phyloP scores from a whole-genome alignment of 2,329 filamentous ascomycete genomes.

The Penicillium sp. region DNA sequence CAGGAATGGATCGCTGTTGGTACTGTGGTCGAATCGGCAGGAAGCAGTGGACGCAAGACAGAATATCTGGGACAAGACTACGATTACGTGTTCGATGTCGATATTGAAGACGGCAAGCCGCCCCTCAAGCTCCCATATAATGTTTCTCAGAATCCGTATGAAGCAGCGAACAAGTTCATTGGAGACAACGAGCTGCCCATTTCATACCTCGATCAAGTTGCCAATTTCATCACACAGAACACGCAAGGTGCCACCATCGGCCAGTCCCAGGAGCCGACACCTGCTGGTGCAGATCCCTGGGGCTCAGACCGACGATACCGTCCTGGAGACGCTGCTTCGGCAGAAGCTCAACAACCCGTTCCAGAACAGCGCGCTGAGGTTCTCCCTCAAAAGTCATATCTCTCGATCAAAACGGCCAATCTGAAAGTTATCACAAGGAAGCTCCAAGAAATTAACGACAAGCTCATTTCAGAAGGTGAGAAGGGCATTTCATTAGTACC shows the following conservation, averaged over 20 bases:
- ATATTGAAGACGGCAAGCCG: constrained; percentile 92
- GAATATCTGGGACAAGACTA: constrained; percentile 84
- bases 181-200: constrained; percentile 85
- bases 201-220: constrained; percentile 86
- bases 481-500: constrained; percentile 77
- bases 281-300: constrained; percentile 69
- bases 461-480: constrained; percentile 70
- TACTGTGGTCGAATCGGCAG: constrained; percentile 89
- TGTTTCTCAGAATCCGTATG: constrained; percentile 87
- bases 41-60: constrained; percentile 78
- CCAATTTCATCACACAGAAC: constrained; percentile 89
- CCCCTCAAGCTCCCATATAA: constrained; percentile 94
- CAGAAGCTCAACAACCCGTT: constrained; percentile 28
- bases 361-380: constrained; percentile 59
- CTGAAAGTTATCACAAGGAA: constrained; percentile 73
- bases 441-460: constrained; percentile 70
- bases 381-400: constrained; percentile 78
- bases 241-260: constrained; percentile 86
- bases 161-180: constrained; percentile 88
- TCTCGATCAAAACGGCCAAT: constrained; percentile 77
- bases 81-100: constrained; percentile 95
- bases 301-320: constrained; percentile 79
- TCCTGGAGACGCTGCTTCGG: constrained; percentile 64
- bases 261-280: constrained; percentile 53
- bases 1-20: constrained; percentile 85